A percentile compares a stretch with the other conserved stretches of the same genome.
Conservation (phyloP, 345 rosid species). For the Alliaria petiolata region DNA sequence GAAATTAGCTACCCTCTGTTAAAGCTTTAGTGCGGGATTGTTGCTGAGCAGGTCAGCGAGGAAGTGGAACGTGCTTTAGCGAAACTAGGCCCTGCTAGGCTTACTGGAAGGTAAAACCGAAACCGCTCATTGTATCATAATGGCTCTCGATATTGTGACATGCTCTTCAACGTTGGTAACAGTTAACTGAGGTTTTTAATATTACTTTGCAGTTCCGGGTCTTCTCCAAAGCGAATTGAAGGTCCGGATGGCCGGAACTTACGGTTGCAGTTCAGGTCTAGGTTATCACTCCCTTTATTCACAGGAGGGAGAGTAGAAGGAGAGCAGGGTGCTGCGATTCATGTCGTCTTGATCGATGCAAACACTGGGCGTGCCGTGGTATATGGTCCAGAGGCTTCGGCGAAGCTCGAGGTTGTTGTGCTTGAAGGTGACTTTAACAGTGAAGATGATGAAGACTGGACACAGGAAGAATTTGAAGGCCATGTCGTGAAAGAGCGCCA, state of each 20-base stretch:
- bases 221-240: constrained; percentile 88
- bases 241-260: constrained; percentile 82
- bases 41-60: constrained; percentile 82
- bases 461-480: constrained; percentile 86
- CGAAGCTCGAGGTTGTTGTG: constrained; percentile 79
- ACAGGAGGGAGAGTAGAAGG: constrained; percentile 99
- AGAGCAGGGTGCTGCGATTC: constrained; percentile 96
- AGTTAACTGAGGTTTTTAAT: constrained; percentile 1
- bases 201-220: constrained; percentile 38
- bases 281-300: constrained; percentile 94
- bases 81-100: constrained; percentile 86
- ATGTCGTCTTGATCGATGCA: constrained; percentile 66
- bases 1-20: not conserved
- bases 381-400: constrained; percentile 75
- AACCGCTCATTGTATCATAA: too few species aligned
- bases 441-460: constrained; percentile 94
- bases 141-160: not conserved
- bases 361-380: constrained; percentile 69
- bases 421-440: constrained; percentile 94
- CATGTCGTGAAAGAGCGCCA: constrained; percentile 94
- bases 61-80: constrained; percentile 99
- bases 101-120: constrained; percentile 70
- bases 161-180: not conserved
- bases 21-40: not conserved
- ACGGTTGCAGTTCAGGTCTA: constrained; percentile 74